phyloP scores from a whole-genome alignment of 2,329 filamentous ascomycete genomes.

The Tolypocladium endophyticum region DNA sequence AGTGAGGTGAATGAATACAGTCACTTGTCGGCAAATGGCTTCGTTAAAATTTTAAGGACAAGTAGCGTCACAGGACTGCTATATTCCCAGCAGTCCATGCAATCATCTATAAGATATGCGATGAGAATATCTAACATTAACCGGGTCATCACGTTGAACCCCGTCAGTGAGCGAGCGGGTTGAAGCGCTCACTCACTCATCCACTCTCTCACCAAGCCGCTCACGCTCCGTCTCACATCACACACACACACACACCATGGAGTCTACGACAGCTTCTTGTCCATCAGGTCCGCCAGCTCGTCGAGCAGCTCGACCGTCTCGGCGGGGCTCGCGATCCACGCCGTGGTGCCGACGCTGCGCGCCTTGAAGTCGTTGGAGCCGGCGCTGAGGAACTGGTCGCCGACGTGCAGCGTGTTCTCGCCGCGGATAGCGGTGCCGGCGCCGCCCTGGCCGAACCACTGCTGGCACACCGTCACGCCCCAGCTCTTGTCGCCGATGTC shows the following conservation, averaged over 20 bases:
- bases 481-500: constrained; percentile 97
- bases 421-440: constrained; percentile 43
- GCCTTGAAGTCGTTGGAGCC: constrained; percentile 97
- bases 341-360: constrained; percentile 80
- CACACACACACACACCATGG: neutral
- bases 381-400: constrained; percentile 92
- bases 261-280: neutral
- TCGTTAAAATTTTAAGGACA: neutral
- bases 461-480: constrained; percentile 87
- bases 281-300: constrained; percentile 53
- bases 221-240: neutral
- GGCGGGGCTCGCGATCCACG: constrained; percentile 87
- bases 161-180: neutral
- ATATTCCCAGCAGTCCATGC: neutral
- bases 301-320: constrained; percentile 88
- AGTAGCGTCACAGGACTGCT: neutral
- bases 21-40: neutral
- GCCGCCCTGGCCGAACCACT: constrained; percentile 59
- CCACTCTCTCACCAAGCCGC: neutral
- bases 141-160: neutral
- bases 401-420: constrained; percentile 81
- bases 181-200: neutral
- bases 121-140: neutral
- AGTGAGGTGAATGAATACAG: neutral
- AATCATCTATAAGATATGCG: neutral